Evolutionary conservation across 2,329 filamentous ascomycete genomes (phyloP), one percentile per base, ranked within the genome.

Genomic region (Alternaria metachromatica): DNA sequence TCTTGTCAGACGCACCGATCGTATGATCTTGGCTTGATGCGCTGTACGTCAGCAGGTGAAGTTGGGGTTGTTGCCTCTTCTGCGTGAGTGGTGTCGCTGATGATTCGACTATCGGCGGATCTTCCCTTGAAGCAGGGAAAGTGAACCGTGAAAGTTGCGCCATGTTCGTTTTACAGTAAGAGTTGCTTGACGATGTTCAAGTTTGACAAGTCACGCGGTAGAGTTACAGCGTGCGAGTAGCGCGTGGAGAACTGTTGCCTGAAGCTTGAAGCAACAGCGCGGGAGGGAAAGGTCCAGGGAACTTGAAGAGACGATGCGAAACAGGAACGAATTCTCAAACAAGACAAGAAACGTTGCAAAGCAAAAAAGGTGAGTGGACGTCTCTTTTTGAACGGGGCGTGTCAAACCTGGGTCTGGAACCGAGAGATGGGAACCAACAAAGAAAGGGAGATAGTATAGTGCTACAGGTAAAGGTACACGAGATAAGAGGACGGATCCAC

Each of bases 251-350:
- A 51, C 44, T 59, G 58, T 48, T 45, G 53, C 65, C 64, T 57
- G 63, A 55, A 25, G 44, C 44, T 26, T 66, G 63, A 68, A 70
- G 69, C 70, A 41, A 58, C 65, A 64, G 64, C 63, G 65, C 60
- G 63, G 45, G 64, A 58, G 56, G 65, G 50, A 60, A 67, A 60
- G 68, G 62, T 56, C 62, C 53, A 54, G 57, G 20, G 44, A 46
- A 57, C 23, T 26, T 30, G 15, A 46, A 46, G 20, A 21, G 48
- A 62, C 45, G 37, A 53, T 48, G 62, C 63, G 60, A 70, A 64
- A 66, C 62, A 53, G 37, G 57, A 58, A 58, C 43, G 56, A 48
- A 46, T 56, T 26, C 59, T 46, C 63, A 43, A 28, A 48, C 21
- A 46, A 50, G 37, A 44, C 23, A 25, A 28, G 48, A 43, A 30